Base-by-base conservation (phyloP, 2,329 filamentous ascomycete species). In the Fusarium subglutinans region DNA sequence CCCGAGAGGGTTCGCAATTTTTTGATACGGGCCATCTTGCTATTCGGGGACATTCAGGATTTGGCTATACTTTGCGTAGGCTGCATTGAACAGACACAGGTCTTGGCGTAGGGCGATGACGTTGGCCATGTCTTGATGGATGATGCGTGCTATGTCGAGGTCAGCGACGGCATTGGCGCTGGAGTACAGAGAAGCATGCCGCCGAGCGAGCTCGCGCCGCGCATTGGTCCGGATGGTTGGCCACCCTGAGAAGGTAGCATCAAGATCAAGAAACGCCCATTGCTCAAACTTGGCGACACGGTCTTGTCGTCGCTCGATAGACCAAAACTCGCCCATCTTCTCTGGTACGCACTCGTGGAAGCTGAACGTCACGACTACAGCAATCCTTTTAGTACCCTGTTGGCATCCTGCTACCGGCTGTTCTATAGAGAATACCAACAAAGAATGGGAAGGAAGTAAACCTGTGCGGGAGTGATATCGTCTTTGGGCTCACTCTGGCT, bases 311-410 rank as follows among this genome's bases (percentile, higher is more conserved):
- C 40, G 22, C 40, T 15, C 22, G 0, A 43, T n/a, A 0, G 22
- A 15, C 40, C 40, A 43, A 1, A n/a, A n/a, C 40, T n/a, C 22
- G 22, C 22, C 40, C 22, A 43, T 43, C 13, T 43, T n/a, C 13
- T 43, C 22, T 10, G 40, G 22, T n/a, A 43, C 22, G 22, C 22
- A 43, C 8, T 9, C 14, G 1, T 43, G 40, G 14, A 43, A 43
- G 22, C 40, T 43, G 22, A n/a, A 10, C 22, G 22, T n/a, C 8
- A 43, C 22, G 40, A n/a, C 22, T 0, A 43, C 2, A n/a, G 40
- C 22, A 43, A n/a, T 2, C 22, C 0, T 43, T 43, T 1, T 0
- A 15, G 13, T 43, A 43, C 12, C 4, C 0, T 43, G 8, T 1
- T 41, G 40, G 6, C 3, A 6, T 0, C 6, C 40, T 10, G 1